Evolutionary conservation across 495 filamentous ascomycete species (phyloP).

Genomic region (Aspergillus affinis): DNA sequence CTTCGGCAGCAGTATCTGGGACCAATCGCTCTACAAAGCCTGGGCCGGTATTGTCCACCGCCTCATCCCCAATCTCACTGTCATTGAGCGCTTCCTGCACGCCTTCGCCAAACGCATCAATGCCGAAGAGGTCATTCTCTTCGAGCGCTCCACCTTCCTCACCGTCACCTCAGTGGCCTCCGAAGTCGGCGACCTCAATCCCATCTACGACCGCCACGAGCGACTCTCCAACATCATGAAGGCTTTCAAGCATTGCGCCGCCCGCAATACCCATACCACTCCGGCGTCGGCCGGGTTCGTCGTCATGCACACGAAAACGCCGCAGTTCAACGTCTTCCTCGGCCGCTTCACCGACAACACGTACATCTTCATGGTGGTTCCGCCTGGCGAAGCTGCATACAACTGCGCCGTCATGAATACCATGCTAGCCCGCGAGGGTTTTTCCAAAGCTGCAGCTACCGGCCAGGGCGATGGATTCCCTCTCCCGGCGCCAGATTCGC

Average conservation of each 20-base stretch:
- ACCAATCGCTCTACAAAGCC: conserved; percentile 95
- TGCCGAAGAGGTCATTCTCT: conserved; percentile 91
- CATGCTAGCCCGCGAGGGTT: conserved; percentile 76
- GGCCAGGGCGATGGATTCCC: conserved; percentile 47
- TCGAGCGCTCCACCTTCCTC: conserved; percentile 93
- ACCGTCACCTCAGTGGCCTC: conserved; percentile 85
- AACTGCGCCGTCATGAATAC: conserved; percentile 89
- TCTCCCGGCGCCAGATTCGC: conserved; percentile 36
- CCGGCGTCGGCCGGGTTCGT: conserved; percentile 58
- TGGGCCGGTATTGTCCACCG: conserved; percentile 98
- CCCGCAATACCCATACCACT: conserved; percentile 53
- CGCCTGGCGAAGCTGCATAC: conserved; percentile 81
- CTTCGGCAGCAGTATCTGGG: conserved; percentile 97
- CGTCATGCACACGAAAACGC: conserved; percentile 66
- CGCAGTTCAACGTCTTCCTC: conserved; percentile 86
- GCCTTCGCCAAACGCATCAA: conserved; percentile 78
- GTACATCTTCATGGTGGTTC: conserved; percentile 87
- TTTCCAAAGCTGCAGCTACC: conserved; percentile 50
- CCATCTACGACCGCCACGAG: conserved; percentile 89
- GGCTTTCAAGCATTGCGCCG: conserved; percentile 85
- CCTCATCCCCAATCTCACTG: conserved; percentile 87
- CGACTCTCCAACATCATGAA: conserved; percentile 96
- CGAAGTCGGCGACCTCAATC: conserved; percentile 70
- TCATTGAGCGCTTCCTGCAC: conserved; percentile 80
- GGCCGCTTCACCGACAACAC: conserved; percentile 94